These are phyloP conservation scores for Alternaria solani DNA, from an alignment of 2,329 filamentous ascomycete species.

Conservation along the genomic window DNA sequence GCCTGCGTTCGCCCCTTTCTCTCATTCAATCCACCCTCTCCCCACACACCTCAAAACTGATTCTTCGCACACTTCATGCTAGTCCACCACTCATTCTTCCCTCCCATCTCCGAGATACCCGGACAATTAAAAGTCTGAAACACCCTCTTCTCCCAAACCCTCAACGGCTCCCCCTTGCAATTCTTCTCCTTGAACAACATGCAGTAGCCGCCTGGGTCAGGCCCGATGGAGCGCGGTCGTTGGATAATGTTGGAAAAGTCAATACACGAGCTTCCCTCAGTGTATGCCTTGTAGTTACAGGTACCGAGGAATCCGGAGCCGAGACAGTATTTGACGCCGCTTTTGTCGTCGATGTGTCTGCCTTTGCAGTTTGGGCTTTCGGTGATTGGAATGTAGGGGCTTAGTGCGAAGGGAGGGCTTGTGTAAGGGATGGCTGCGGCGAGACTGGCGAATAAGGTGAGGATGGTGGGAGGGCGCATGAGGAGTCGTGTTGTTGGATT, in stretches of 20 bases:
- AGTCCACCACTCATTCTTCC: background rate
- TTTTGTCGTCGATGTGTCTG: background rate
- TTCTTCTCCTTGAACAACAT: no score
- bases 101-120: background rate
- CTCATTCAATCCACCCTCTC: background rate
- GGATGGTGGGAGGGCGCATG: background rate
- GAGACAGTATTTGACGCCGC: background rate
- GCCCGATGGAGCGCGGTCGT: background rate
- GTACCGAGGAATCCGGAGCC: background rate
- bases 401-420: background rate
- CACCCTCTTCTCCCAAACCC: background rate
- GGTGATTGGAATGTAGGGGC: background rate
- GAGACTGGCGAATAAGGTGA: background rate
- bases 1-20: background rate
- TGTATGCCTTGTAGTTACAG: background rate
- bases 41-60: background rate
- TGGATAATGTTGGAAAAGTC: background rate
- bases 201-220: background rate
- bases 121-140: background rate
- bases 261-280: background rate
- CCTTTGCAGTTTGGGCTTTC: background rate
- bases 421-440: background rate
- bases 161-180: background rate
- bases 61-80: background rate
- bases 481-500: background rate